phyloP scores from a whole-genome alignment of 2,329 filamentous ascomycete species.

The Ceratocystiopsis brevicomis region DNA sequence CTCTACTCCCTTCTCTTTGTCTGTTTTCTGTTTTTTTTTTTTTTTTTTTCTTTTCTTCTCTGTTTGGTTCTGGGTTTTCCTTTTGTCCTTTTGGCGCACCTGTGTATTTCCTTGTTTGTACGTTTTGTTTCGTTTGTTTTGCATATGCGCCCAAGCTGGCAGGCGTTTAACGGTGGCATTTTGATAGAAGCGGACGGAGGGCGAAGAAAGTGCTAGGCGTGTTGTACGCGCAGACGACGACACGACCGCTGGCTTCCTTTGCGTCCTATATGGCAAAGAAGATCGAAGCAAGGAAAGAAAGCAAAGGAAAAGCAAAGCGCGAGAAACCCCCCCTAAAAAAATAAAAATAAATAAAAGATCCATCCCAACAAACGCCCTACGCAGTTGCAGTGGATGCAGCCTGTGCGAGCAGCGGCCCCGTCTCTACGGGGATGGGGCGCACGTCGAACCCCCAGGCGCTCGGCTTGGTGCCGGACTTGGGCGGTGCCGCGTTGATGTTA shows the following conservation, averaged over 20 bases:
- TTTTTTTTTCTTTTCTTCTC: neutral
- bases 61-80: neutral
- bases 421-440: neutral
- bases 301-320: too few relatives aligned
- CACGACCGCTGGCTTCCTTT: too few relatives aligned
- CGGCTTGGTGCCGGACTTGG: constrained; percentile 1
- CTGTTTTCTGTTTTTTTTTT: neutral
- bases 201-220: too few relatives aligned
- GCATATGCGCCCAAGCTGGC: neutral
- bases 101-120: neutral
- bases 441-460: constrained; percentile 7
- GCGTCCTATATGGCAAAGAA: too few relatives aligned
- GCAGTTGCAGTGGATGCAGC: too few relatives aligned
- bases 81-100: too few relatives aligned
- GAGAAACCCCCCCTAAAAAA: too few relatives aligned
- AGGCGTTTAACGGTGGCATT: constrained; percentile 2
- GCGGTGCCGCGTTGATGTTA: neutral
- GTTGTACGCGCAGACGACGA: too few relatives aligned
- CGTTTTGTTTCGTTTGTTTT: neutral
- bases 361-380: too few relatives aligned
- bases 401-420: neutral
- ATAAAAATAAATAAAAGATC: too few relatives aligned
- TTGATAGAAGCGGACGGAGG: too few relatives aligned
- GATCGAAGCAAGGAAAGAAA: too few relatives aligned
- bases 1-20: constrained; percentile 3